Evolutionary conservation across 345 rosid genomes (phyloP).

Genomic region (Eucalyptus viminalis): DNA sequence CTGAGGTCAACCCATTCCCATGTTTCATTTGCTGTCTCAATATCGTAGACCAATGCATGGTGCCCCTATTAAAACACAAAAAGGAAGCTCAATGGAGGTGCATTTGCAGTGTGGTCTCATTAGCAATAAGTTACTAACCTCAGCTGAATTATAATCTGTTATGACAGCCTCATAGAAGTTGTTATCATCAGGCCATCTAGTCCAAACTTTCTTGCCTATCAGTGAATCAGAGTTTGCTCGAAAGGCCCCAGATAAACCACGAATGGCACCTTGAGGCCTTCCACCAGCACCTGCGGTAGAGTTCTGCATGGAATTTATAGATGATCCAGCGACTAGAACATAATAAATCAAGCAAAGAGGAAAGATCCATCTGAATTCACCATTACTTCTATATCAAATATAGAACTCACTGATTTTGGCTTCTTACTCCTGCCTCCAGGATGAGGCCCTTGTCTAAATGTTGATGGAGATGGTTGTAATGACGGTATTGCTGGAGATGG

Average conservation of each 20-base stretch:
- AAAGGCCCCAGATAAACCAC: constrained; percentile 32
- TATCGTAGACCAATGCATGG: constrained; percentile 93
- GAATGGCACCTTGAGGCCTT: constrained; percentile 45
- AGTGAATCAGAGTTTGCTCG: constrained; percentile 51
- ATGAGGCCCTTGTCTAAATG: constrained; percentile 59
- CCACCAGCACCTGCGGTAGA: constrained; percentile 54
- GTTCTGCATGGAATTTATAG: constrained; percentile 57
- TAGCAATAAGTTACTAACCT: constrained; percentile 15
- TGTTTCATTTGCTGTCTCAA: constrained; percentile 59
- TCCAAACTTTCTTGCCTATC: constrained; percentile 89
- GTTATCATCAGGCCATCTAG: constrained; percentile 95
- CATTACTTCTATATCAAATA: background rate
- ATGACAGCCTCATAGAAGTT: constrained; percentile 86
- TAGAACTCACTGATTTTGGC: constrained; percentile 67
- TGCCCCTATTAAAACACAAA: constrained; percentile 44
- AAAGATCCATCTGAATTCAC: background rate
- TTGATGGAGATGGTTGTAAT: constrained; percentile 78
- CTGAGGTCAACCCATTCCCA: constrained; percentile 98
- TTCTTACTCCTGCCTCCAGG: constrained; percentile 66
- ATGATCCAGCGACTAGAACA: constrained; percentile 9
- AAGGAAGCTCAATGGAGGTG: background rate
- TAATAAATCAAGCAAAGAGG: background rate
- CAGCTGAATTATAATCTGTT: constrained; percentile 52
- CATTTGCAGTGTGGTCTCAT: background rate
- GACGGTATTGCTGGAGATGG: constrained; percentile 74